Base-by-base conservation (phyloP, 345 rosid species). In the Populus deltoides region DNA sequence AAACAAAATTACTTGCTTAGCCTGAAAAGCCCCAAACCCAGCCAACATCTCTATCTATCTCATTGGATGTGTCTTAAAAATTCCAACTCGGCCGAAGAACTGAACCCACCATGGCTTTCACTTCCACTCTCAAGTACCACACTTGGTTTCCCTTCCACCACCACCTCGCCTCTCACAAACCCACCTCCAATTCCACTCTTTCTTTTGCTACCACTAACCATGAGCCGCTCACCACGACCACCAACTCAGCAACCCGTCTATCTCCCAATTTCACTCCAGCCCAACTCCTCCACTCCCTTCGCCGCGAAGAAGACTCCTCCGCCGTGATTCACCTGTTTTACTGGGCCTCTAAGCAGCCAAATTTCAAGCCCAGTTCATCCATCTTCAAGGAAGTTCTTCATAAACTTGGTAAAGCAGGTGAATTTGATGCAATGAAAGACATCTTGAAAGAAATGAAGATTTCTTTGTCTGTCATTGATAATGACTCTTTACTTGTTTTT, bases 271-370 rank as follows among this genome's bases (percentile, higher is more conserved):
- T 87, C 91, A 93, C 94, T 4, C 82, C 92, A 1, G 25, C 84
- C 53, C 89, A 93, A 82, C 94, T 96, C 80, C 91, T 92, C 76
- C 84, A 92, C 78, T 80, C 94, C 76, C 86, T 95, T 89, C 92
- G 97, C 73, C 88, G 82, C 81, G 92, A 91, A 77, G 76, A 71
- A 55, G 92, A 93, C 77, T 93, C 89, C 36, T 86, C 92, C 83
- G 80, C 93, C 1, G 93, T 90, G 7, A 93, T 93, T 49, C 89
- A 90, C 74, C 74, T 93, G 77, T 85, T 92, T 70, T 61, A 83
- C 35, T 86, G 89, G 84, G 97, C 97, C 22, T 89, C 93, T n/a
- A 86, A 89, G 81, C 94, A 91, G 66, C 97, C 98, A 12, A 78
- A 85, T 79, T 95, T 92, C 88, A 36, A 79, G 49, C 97, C 97